Evolutionary conservation across 2,329 filamentous ascomycete genomes (phyloP).

Genomic region (Tolypocladium amazonense): DNA sequence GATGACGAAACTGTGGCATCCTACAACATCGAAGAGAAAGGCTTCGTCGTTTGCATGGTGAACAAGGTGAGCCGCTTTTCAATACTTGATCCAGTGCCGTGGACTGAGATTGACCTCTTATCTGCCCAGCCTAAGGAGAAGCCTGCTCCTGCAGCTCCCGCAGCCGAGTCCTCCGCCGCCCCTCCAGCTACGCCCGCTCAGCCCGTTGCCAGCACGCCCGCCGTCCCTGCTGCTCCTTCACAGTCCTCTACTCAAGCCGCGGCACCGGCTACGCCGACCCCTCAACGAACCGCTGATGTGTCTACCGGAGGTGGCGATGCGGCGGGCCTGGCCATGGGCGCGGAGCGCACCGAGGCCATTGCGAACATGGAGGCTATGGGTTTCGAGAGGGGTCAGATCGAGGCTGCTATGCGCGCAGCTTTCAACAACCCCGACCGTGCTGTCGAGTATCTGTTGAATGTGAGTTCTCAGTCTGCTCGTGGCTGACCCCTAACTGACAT

Average conservation of each 20-base stretch:
- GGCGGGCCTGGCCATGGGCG: conserved; percentile 76
- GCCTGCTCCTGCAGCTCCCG: conserved; percentile 34
- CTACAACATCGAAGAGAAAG: conserved; percentile 99
- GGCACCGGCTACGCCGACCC: conserved; percentile 42
- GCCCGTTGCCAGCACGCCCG: conserved; percentile 49
- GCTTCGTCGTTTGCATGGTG: conserved; percentile 97
- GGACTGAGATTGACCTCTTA: background rate
- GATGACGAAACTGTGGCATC: conserved; percentile 94
- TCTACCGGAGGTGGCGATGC: conserved; percentile 38
- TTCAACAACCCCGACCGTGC: conserved; percentile 96
- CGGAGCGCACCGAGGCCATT: conserved; percentile 71
- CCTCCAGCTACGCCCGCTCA: conserved; percentile 46
- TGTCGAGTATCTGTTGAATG: conserved; percentile 87
- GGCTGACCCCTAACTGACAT: conserved; percentile 2
- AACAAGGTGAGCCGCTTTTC: conserved; percentile 65
- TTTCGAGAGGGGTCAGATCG: conserved; percentile 79
- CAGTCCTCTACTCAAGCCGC: conserved; percentile 35
- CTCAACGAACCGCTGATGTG: conserved; percentile 31
- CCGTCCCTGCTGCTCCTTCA: conserved; percentile 33
- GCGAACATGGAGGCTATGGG: conserved; percentile 97
- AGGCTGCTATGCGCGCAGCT: conserved; percentile 88
- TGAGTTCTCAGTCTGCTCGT: conserved; percentile 32
- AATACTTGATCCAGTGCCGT: too few species aligned
- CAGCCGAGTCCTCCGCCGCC: conserved; percentile 48
- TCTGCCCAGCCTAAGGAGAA: conserved; percentile 50